phyloP scores from a whole-genome alignment of 1,284 basidiomycete genomes.

The Naganishia sp. region DNA sequence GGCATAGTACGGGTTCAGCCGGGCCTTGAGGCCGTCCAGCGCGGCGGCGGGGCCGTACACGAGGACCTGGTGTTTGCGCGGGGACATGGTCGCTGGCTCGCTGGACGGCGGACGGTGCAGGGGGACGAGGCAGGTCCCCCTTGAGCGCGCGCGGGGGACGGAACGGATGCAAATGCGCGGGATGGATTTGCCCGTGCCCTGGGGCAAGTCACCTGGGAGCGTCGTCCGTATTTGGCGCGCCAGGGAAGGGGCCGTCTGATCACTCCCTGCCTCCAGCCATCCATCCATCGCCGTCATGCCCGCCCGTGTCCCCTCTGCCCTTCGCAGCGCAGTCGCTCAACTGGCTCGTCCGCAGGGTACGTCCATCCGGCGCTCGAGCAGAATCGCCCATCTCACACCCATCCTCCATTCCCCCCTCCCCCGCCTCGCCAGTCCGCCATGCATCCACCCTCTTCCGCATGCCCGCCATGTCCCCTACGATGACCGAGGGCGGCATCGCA shows the following conservation, averaged over 20 bases:
- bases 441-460: slow-evolving; percentile 60
- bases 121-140: too few species aligned
- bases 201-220: background rate
- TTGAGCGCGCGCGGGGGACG: background rate
- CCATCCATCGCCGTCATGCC: slow-evolving; percentile 2
- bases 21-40: slow-evolving; percentile 37
- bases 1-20: slow-evolving; percentile 72
- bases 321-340: background rate
- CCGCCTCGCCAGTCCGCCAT: slow-evolving; percentile 19
- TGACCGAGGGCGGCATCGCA: slow-evolving; percentile 94
- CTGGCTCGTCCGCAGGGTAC: background rate
- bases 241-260: too few species aligned
- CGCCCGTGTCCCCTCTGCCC: background rate
- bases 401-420: background rate
- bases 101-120: background rate
- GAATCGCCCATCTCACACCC: background rate
- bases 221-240: too few species aligned
- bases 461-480: slow-evolving; percentile 98
- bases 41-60: background rate
- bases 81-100: background rate
- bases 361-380: background rate
- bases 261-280: background rate
- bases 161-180: slow-evolving; percentile 3
- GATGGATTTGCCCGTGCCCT: too few species aligned
- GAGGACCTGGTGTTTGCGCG: slow-evolving; percentile 23